phyloP scores from a whole-genome alignment of 371 early-diverging fungal species.

The Mucor circinelloides region DNA sequence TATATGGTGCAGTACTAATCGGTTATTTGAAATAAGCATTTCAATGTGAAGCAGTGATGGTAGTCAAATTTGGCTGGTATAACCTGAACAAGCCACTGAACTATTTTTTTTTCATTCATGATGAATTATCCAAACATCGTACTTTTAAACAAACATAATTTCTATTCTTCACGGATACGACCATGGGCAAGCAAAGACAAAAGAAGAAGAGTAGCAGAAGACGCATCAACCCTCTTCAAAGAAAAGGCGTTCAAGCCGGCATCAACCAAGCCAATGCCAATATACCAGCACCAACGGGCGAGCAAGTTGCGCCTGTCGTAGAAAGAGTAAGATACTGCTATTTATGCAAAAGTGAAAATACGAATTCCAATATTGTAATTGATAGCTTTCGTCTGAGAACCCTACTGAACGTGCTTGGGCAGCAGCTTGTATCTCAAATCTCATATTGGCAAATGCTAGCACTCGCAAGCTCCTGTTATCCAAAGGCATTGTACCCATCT shows the following conservation, averaged over 20 bases:
- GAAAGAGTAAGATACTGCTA: constrained; percentile 47
- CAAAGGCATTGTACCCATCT: constrained; percentile 63
- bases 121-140: not conserved
- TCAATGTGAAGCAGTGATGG: not conserved
- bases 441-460: constrained; percentile 61
- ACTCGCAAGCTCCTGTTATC: constrained; percentile 74
- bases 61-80: not conserved
- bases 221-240: constrained; percentile 36
- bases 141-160: not conserved
- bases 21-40: too few species aligned
- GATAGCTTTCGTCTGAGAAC: constrained; percentile 62
- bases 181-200: constrained; percentile 46
- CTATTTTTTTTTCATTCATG: not conserved
- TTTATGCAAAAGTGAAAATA: not conserved
- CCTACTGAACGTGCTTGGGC: constrained; percentile 88
- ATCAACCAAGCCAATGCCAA: constrained; percentile 23
- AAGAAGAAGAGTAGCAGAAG: constrained; percentile 28
- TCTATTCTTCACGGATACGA: not conserved
- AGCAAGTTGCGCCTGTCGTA: constrained; percentile 56
- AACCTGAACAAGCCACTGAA: not conserved
- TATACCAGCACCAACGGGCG: constrained; percentile 32
- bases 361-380: not conserved
- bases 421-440: constrained; percentile 82
- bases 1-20: too few species aligned
- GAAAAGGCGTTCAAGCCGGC: constrained; percentile 33